Base-by-base conservation (phyloP, 768 basidiomycete species). In the Mycena sanguinolenta region DNA sequence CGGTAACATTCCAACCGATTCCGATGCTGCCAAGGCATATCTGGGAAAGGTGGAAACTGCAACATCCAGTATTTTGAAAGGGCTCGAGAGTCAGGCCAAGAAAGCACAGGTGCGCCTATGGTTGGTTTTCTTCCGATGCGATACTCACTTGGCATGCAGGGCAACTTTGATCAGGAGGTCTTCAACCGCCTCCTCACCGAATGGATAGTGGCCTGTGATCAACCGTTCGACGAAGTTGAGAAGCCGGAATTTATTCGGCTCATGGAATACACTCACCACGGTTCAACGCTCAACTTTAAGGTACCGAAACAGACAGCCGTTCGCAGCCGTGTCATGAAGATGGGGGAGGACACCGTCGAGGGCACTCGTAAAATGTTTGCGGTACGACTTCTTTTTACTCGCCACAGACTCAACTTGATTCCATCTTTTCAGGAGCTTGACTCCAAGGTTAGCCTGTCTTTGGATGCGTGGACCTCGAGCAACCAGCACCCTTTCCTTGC, bases 401-500 rank as follows among this genome's bases (percentile, higher is more conserved):
- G n/a, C 38, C 36, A 38, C 36, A 38, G n/a, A n/a, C n/a, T n/a
- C n/a, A n/a, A n/a, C n/a, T n/a, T n/a, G n/a, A n/a, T n/a, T n/a
- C n/a, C n/a, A n/a, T n/a, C n/a, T n/a, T 39, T 39, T 13, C 38
- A 39, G 38, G 38, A 39, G 38, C 38, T 39, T 4, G 38, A 39
- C 17, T 39, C 38, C 17, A 39, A 39, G 38, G 38, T 39, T 16
- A 39, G 38, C 17, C 38, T 39, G 13, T 39, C 38, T 10, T 16
- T 39, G 13, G 38, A 39, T 39, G 38, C 38, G 38, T 39, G 38
- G 38, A 39, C 38, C 17, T 39, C 38, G 17, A 39, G 38, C 32
- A 79, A 79, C 42, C 38, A 58, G n/a, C 60, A 68, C 63, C 72
- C 76, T 0, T 77, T 78, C 58, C 39, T 76, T 46, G 77, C 77